These are phyloP conservation scores for Leptographium radiaticola DNA, from an alignment of 2,329 filamentous ascomycete species.

Conservation along the genomic window DNA sequence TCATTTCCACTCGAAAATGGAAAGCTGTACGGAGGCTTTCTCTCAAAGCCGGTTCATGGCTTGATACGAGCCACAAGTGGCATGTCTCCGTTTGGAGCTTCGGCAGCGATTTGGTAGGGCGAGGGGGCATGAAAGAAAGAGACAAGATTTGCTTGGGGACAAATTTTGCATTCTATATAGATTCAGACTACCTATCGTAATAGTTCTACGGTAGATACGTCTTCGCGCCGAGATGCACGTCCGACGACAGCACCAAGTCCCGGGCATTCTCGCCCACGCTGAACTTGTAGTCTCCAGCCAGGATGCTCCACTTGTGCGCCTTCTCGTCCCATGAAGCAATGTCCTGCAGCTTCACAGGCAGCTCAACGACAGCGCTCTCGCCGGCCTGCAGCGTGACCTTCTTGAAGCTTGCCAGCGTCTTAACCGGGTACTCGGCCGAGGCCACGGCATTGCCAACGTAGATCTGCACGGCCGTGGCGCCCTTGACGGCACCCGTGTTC, in stretches of 20 bases:
- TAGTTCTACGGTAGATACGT: not conserved
- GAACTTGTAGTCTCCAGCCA: constrained; percentile 1
- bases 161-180: not conserved
- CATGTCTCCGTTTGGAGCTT: no score
- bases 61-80: no score
- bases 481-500: constrained; percentile 13
- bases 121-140: no score
- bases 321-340: constrained; percentile 18
- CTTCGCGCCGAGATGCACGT: not conserved
- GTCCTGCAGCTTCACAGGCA: constrained; percentile 32
- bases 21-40: no score
- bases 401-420: not conserved
- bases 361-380: constrained; percentile 46
- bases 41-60: no score
- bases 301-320: constrained; percentile 20
- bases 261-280: not conserved
- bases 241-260: not conserved
- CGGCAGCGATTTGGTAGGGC: no score
- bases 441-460: constrained; percentile 20
- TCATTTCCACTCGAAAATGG: no score
- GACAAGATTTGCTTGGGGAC: no score
- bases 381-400: constrained; percentile 14
- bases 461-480: constrained; percentile 18
- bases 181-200: no score
- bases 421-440: constrained; percentile 17